Evolutionary conservation across 441 rosid genomes (phyloP).

Genomic region (Euphorbia corollata): DNA sequence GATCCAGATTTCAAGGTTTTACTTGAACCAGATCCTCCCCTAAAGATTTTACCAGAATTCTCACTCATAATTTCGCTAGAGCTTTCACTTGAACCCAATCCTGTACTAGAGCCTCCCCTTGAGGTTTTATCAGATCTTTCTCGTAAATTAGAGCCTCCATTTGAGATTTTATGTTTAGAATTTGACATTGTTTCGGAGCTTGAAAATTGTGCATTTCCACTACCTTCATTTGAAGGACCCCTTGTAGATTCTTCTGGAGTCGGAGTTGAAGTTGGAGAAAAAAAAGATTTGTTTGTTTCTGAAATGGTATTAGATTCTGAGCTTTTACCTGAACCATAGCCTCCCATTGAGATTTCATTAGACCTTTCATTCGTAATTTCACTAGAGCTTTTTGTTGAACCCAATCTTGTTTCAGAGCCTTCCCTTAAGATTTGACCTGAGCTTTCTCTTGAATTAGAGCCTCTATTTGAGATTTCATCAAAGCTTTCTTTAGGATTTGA

Average conservation of each 20-base stretch:
- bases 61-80: too few species aligned
- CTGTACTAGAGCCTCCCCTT: background rate
- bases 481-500: background rate
- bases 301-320: background rate
- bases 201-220: too few species aligned
- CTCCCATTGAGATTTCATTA: too few species aligned
- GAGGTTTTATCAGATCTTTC: background rate
- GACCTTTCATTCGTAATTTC: background rate
- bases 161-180: background rate
- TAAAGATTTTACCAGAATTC: too few species aligned
- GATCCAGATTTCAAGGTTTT: background rate
- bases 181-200: too few species aligned
- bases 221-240: background rate
- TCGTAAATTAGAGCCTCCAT: background rate
- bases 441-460: background rate
- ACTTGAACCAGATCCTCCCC: background rate
- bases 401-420: background rate
- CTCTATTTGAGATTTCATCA: background rate
- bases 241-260: background rate
- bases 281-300: background rate
- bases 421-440: too few species aligned
- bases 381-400: background rate
- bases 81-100: background rate
- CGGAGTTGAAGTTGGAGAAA: background rate
- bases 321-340: background rate